Base-by-base conservation (phyloP, 352 stramenopile species). In the Phytophthora ohioensis region DNA sequence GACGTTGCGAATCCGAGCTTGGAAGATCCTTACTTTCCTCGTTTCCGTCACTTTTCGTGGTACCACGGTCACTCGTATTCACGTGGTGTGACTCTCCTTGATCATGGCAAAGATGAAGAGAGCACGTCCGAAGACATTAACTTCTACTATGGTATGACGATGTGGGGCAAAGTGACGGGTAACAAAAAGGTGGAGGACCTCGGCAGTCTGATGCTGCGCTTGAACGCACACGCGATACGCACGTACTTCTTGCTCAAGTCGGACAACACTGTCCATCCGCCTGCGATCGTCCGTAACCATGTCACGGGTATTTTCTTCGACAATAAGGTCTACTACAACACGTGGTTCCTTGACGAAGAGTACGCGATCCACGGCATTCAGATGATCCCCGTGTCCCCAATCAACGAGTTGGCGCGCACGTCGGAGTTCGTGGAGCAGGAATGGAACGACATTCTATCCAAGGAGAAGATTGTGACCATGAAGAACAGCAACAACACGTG, bases 341-440 rank as follows among this genome's bases (percentile, higher is more conserved):
- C 83, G 57, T 93, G 83, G 83, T 93, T 91, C 63, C 79, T 85
- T 21, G 55, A 84, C 6, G 79, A 91, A 41, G 79, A 76, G 36
- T 84, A 91, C 47, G 84, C 75, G 9, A 93, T 93, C 64, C 85
- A 93, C 61, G 85, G 85, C 31, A 91, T 93, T 31, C 85, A 93
- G 64, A 93, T 93, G 85, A 83, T 92, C 31, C 85, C 80, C 2
- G 76, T 92, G 48, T 91, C 81, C 17, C 84, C 84, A 1, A 82
- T 92, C 70, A 91, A 84, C 55, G 81, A 90, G 60, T 71, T 91
- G 42, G 82, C 86, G 46, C 87, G 87, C 41, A 90, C 84, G 8
- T 51, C 75, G 2, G 74, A 51, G 36, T 94, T 94, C 47, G 73
- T 92, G 4, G 71, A 79, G 58, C 64, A 94, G 64, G 87, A 94